Evolutionary conservation across 2,329 filamentous ascomycete species (phyloP).

Genomic region (Alternaria infectoria): DNA sequence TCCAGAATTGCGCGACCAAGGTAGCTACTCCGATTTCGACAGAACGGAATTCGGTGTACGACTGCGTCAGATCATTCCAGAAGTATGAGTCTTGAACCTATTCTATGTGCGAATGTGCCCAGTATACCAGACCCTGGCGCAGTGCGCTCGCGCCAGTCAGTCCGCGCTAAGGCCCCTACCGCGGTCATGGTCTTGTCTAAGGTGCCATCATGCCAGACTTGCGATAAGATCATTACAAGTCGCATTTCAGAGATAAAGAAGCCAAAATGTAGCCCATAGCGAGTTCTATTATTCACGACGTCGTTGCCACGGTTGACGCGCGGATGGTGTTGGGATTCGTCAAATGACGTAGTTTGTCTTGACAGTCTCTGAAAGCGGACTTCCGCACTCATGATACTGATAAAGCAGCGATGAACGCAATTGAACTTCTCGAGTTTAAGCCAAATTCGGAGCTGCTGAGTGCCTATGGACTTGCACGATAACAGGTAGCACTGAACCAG

Average conservation of each 20-base stretch:
- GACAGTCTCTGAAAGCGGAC: background rate
- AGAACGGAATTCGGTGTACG: background rate
- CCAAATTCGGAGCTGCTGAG: background rate
- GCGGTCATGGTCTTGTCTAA: background rate
- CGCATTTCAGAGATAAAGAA: background rate
- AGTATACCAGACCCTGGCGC: background rate
- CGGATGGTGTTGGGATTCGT: background rate
- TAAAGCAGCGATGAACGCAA: background rate
- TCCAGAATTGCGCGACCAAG: background rate
- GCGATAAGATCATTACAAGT: background rate
- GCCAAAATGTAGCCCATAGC: background rate
- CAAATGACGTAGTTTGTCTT: background rate
- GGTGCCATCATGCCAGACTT: background rate
- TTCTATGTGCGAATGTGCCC: background rate
- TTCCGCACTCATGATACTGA: background rate
- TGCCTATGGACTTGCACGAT: background rate
- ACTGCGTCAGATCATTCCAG: background rate
- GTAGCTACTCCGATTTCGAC: background rate
- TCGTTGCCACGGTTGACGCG: background rate
- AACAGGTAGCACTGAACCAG: background rate
- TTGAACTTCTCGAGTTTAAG: background rate
- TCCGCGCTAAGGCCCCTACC: background rate
- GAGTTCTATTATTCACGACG: background rate
- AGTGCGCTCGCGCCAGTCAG: background rate
- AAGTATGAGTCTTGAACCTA: background rate